A percentile compares a stretch with the other conserved stretches of the same genome.
These are phyloP conservation scores for Coemansia sp. DNA, from an alignment of 192 early-diverging fungal genomes.

Conservation along the genomic window DNA sequence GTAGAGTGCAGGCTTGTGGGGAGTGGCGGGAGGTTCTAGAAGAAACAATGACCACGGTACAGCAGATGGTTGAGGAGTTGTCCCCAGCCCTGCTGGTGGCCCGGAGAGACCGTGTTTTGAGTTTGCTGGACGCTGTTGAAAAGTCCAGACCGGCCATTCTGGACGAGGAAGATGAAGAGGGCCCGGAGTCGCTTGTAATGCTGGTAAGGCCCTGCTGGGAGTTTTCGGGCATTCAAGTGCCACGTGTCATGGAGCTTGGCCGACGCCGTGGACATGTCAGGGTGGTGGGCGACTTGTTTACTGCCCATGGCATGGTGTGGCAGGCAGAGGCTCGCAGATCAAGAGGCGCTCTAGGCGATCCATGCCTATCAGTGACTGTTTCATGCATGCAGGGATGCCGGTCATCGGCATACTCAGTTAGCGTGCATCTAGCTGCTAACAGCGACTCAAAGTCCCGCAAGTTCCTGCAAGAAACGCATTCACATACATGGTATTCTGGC, in stretches of 20 bases:
- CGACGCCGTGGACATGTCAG: constrained; percentile 46
- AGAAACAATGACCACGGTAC: constrained; percentile 29
- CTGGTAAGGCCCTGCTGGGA: constrained; percentile 11
- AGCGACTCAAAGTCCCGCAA: background rate
- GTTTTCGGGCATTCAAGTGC: constrained; percentile 16
- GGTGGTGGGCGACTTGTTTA: constrained; percentile 17
- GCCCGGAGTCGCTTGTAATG: background rate
- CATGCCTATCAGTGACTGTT: constrained; percentile 23
- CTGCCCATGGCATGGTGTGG: constrained; percentile 43
- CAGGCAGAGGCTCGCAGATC: constrained; percentile 27
- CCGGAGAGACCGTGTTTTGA: constrained; percentile 21
- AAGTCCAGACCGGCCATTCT: constrained; percentile 14
- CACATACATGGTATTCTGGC: constrained; percentile 10
- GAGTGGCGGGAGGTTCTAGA: constrained; percentile 36
- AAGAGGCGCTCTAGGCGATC: constrained; percentile 30
- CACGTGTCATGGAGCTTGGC: constrained; percentile 32
- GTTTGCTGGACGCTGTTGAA: constrained; percentile 13
- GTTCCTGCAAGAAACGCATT: constrained; percentile 10
- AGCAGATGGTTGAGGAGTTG: constrained; percentile 40
- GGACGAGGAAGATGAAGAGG: constrained; percentile 6
- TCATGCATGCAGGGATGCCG: constrained; percentile 24
- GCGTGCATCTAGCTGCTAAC: constrained; percentile 15
- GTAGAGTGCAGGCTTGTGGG: constrained; percentile 4
- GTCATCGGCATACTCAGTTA: constrained; percentile 2
- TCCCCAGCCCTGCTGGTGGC: constrained; percentile 35